Percentiles rank a stretch among this genome's conserved stretches.
Conservation (phyloP, 768 basidiomycete genomes). For the Podaxis rugospora region DNA sequence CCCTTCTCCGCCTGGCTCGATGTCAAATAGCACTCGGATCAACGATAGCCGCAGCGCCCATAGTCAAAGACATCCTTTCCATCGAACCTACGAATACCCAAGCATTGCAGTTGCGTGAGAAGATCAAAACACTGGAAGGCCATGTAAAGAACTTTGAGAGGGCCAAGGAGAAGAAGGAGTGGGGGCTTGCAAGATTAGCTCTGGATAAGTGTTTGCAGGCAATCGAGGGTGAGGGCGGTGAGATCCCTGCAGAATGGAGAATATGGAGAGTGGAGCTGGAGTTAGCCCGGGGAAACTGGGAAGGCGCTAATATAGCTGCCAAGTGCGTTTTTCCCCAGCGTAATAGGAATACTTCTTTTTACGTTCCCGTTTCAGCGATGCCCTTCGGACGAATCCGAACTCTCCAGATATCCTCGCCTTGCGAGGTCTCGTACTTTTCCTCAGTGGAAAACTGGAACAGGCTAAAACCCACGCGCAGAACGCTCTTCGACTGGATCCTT, state of each 20-base stretch:
- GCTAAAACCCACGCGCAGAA: conserved; percentile 67
- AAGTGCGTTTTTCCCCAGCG: conserved; percentile 46
- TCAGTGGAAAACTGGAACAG: conserved; percentile 64
- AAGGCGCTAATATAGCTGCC: conserved; percentile 68
- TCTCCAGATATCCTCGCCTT: conserved; percentile 76
- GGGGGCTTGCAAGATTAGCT: conserved; percentile 75
- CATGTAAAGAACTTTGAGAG: conserved; percentile 63
- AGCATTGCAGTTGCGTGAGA: conserved; percentile 57
- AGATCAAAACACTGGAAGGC: conserved; percentile 55
- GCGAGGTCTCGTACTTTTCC: conserved; percentile 78
- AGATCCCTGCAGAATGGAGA: conserved; percentile 77
- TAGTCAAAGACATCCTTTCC: conserved; percentile 55
- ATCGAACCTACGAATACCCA: conserved; percentile 59
- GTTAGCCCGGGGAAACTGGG: conserved; percentile 65
- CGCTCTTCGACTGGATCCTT: conserved; percentile 77
- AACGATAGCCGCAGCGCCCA: conserved; percentile 60
- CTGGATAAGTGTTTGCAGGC: conserved; percentile 72
- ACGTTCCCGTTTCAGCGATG: conserved; percentile 46
- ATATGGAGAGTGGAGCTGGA: conserved; percentile 77
- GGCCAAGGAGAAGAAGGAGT: conserved; percentile 58
- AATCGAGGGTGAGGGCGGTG: conserved; percentile 72
- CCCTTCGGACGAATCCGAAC: conserved; percentile 63
- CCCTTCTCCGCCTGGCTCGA: conserved; percentile 75
- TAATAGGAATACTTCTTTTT: not conserved
- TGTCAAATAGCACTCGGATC: conserved; percentile 82